phyloP scores from a whole-genome alignment of 345 rosid species.

The Ceriops tagal region DNA sequence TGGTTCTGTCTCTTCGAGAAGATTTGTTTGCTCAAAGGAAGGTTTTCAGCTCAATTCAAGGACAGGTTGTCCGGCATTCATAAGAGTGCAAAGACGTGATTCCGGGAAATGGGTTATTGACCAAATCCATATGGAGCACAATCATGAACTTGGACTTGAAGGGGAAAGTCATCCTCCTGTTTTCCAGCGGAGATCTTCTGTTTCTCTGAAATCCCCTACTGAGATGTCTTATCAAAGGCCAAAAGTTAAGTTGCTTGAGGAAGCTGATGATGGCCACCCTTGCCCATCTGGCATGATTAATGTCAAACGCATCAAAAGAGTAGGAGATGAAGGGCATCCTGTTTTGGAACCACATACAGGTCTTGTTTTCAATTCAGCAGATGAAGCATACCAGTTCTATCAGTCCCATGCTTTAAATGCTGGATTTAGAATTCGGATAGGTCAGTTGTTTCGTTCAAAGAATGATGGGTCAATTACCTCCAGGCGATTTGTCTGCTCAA shows the following conservation, averaged over 20 bases:
- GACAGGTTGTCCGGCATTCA: slow-evolving; percentile 81
- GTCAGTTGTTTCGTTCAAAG: slow-evolving; percentile 89
- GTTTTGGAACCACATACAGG: slow-evolving; percentile 57
- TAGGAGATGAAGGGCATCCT: slow-evolving; percentile 40
- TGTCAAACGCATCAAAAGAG: slow-evolving; percentile 55
- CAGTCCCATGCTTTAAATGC: slow-evolving; percentile 57
- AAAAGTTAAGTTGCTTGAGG: slow-evolving; percentile 46
- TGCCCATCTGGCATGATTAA: slow-evolving; percentile 45
- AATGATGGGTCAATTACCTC: slow-evolving; percentile 78
- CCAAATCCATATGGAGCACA: slow-evolving; percentile 78
- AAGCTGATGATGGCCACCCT: slow-evolving; percentile 37
- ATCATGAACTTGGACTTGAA: slow-evolving; percentile 63
- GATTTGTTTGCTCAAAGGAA: slow-evolving; percentile 82
- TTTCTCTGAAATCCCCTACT: slow-evolving; percentile 35
- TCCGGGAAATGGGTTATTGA: slow-evolving; percentile 90
- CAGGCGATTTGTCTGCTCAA: slow-evolving; percentile 84
- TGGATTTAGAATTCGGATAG: slow-evolving; percentile 82
- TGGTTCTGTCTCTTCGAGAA: slow-evolving; percentile 77
- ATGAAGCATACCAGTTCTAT: slow-evolving; percentile 73
- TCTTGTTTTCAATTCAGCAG: slow-evolving; percentile 68
- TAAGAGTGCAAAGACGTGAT: slow-evolving; percentile 74
- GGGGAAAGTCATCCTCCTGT: slow-evolving; percentile 33
- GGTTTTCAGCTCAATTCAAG: slow-evolving; percentile 87
- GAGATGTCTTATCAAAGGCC: slow-evolving; percentile 43
- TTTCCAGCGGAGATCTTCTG: slow-evolving; percentile 34